Percentiles rank a stretch among this genome's conserved stretches.
phyloP scores from a whole-genome alignment of 495 filamentous ascomycete genomes.

The Penicillium salamii region DNA sequence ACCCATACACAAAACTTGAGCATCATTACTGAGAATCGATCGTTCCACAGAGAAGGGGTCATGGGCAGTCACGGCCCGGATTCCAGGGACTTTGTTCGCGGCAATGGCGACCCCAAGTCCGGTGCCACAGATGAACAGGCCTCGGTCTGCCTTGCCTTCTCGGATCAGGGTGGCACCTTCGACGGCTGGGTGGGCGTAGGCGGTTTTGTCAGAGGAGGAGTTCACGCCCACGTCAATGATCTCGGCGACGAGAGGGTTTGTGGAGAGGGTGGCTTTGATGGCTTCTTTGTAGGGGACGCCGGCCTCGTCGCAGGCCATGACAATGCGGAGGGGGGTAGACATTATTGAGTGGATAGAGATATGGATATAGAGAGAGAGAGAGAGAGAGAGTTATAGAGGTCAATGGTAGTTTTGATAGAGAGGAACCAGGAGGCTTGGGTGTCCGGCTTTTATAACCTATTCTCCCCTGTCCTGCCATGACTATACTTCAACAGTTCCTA shows the following conservation, averaged over 20 bases:
- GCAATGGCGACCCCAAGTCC: constrained; percentile 82
- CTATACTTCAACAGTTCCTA: too few relatives aligned
- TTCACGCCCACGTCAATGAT: constrained; percentile 70
- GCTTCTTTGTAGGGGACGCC: constrained; percentile 76
- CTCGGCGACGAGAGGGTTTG: constrained; percentile 62
- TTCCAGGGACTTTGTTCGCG: constrained; percentile 83
- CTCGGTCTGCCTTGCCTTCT: constrained; percentile 69
- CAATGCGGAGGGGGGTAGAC: constrained; percentile 53
- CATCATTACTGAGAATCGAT: constrained; percentile 78
- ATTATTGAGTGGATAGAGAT: constrained; percentile 26
- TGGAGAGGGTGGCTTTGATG: constrained; percentile 69
- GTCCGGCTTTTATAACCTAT: constrained; percentile 24
- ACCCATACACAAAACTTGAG: constrained; percentile 85
- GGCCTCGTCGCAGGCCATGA: constrained; percentile 68
- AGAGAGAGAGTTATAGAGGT: not conserved
- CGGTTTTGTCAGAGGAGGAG: constrained; percentile 67
- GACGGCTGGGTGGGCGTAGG: constrained; percentile 79
- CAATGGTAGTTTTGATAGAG: too few relatives aligned
- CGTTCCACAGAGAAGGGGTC: constrained; percentile 83
- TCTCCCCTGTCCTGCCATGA: not conserved
- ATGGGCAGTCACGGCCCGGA: constrained; percentile 83
- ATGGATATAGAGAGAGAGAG: not conserved
- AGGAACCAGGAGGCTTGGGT: too few relatives aligned
- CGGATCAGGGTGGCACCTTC: constrained; percentile 65
- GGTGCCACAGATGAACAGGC: constrained; percentile 83